Base-by-base conservation (phyloP, 2,329 filamentous ascomycete genomes). In the Grosmannia serpens region DNA sequence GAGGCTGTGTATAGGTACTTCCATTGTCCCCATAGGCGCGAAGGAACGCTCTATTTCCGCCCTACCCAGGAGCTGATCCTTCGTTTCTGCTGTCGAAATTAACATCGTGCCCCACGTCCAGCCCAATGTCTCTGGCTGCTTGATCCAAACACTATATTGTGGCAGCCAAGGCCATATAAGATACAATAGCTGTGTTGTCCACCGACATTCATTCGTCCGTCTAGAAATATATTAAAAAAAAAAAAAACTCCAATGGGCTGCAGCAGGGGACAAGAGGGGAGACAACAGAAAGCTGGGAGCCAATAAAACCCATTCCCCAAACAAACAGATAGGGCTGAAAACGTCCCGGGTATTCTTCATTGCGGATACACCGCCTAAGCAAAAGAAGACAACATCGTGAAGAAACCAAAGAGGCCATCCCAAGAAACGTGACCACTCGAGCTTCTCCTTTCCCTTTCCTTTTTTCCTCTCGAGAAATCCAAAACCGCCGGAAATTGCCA, bases 311-410 rank as follows among this genome's bases (percentile, higher is more conserved):
- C 8, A 8, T 6, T 44, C 13, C 9, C 29, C 53, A 27, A 33
- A 53, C 27, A 11, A 44, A 38, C 38, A 29, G 26, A 26, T 27
- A 35, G 54, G 54, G 26, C 26, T 49, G 26, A 41, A 47, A n/a
- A 56, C 17, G 29, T 27, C 41, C 26, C 35, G 61, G 61, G 61
- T 62, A 62, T 62, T 57, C 61, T 54, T 60, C 57, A 31, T 60
- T 53, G 60, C 60, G 58, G 60, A 62, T 41, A 58, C 38, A 27
- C 53, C 53, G 53, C 53, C 58, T 56, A 54, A 60, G 50, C 24
- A 57, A 57, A 26, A 46, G 38, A 44, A 52, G 17, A 58, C 55
- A 47, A 27, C 33, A 27, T 57, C 46, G 44, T 33, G 26, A 55
- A 44, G 38, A 41, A 46, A 41, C 53, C 26, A 46, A 50, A 38